A percentile compares a stretch with the other conserved stretches of the same genome.
phyloP scores from a whole-genome alignment of 2,329 filamentous ascomycete species.

The Aspergillus carbonarius region DNA sequence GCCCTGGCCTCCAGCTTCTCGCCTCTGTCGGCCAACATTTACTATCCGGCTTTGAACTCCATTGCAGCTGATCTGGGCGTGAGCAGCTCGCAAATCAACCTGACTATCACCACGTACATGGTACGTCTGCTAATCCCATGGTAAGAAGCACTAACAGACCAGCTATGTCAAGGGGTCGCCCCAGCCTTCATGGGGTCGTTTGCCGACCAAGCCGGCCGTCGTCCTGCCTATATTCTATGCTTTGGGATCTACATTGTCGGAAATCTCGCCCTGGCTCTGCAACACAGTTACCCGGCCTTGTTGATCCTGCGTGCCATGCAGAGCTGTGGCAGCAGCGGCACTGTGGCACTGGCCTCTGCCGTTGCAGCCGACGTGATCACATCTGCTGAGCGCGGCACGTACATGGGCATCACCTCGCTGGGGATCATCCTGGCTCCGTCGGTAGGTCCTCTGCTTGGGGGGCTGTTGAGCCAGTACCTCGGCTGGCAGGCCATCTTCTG shows the following conservation, averaged over 20 bases:
- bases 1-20: slow-evolving; percentile 44
- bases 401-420: slow-evolving; percentile 39
- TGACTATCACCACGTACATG: slow-evolving; percentile 36
- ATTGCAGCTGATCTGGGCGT: slow-evolving; percentile 32
- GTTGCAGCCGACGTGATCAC: slow-evolving; percentile 45
- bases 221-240: slow-evolving; percentile 49
- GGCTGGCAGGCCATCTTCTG: slow-evolving; percentile 57
- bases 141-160: background rate
- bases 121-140: slow-evolving; percentile 11
- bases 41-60: slow-evolving; percentile 42
- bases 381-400: slow-evolving; percentile 41
- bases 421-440: slow-evolving; percentile 45
- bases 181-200: slow-evolving; percentile 50
- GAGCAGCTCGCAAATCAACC: slow-evolving; percentile 24
- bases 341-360: slow-evolving; percentile 41
- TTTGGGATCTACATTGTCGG: slow-evolving; percentile 45
- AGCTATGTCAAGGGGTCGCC: slow-evolving; percentile 53
- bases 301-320: slow-evolving; percentile 44
- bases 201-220: slow-evolving; percentile 48
- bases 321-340: slow-evolving; percentile 44
- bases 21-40: slow-evolving; percentile 46
- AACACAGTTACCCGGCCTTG: slow-evolving; percentile 39
- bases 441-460: slow-evolving; percentile 53
- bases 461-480: slow-evolving; percentile 46
- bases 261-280: slow-evolving; percentile 43